Conservation (phyloP, 495 filamentous ascomycete genomes). For the Clohesyomyces aquaticus region DNA sequence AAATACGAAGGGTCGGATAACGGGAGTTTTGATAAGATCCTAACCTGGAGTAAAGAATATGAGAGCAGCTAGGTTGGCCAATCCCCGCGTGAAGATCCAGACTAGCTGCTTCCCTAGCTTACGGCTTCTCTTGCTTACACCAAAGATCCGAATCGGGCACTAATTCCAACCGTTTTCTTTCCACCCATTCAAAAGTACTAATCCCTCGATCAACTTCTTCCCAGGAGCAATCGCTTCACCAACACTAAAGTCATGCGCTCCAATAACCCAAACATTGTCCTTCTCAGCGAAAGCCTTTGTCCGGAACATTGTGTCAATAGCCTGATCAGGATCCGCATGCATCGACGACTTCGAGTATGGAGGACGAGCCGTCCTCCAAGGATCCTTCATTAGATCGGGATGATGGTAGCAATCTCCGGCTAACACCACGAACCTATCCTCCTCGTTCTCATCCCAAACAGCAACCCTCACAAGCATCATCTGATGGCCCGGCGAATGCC, state of each 20-base stretch:
- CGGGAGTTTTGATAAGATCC: no score
- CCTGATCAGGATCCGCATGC: slow-evolving; percentile 24
- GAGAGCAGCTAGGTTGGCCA: no score
- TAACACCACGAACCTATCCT: slow-evolving; percentile 31
- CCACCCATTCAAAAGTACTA: slow-evolving; percentile 26
- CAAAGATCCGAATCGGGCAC: no score
- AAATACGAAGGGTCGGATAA: no score
- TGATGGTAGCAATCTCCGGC: slow-evolving; percentile 34
- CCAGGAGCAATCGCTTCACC: slow-evolving; percentile 13
- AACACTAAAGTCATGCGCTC: slow-evolving; percentile 29
- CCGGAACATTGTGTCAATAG: slow-evolving; percentile 17
- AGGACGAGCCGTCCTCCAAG: slow-evolving; percentile 23
- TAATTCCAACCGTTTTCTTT: no score
- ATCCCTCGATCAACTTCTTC: slow-evolving; percentile 10
- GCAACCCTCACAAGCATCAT: slow-evolving; percentile 31
- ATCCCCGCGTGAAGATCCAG: no score
- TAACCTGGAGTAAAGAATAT: no score
- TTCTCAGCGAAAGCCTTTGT: slow-evolving; percentile 18
- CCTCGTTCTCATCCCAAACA: not conserved
- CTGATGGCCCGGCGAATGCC: slow-evolving; percentile 25
- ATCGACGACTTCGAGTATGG: slow-evolving; percentile 19
- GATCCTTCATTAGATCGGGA: slow-evolving; percentile 24
- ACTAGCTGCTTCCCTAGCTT: no score
- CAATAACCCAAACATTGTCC: slow-evolving; percentile 32
- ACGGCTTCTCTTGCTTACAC: no score